Evolutionary conservation across 1,284 basidiomycete species (phyloP).

Genomic region (Coriolopsis trogii): DNA sequence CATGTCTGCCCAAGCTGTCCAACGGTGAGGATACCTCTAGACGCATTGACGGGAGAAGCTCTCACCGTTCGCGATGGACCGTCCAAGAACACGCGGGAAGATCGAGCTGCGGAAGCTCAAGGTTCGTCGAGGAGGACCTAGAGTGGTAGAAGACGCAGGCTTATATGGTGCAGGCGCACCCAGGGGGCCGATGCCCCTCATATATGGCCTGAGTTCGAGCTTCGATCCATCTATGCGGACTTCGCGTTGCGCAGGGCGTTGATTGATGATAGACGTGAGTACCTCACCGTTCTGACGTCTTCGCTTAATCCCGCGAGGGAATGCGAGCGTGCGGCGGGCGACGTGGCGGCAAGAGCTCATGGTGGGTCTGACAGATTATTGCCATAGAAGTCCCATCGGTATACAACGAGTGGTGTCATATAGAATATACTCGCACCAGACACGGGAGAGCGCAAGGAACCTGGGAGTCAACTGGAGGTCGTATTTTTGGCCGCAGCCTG

Average conservation of each 20-base stretch:
- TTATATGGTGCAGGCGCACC: conserved; percentile 13
- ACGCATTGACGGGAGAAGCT: too few species aligned
- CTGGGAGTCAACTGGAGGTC: too few species aligned
- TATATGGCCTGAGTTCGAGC: conserved; percentile 2
- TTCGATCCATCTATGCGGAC: conserved; percentile 1
- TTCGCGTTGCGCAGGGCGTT: conserved; percentile 14
- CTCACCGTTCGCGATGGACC: conserved; percentile 2
- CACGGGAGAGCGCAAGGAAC: too few species aligned
- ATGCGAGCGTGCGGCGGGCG: too few species aligned
- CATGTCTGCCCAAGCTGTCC: too few species aligned
- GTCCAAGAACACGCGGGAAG: conserved; percentile 3
- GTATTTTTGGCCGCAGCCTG: too few species aligned
- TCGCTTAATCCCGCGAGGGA: background rate
- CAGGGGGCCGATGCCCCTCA: conserved; percentile 4
- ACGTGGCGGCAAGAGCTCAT: too few species aligned
- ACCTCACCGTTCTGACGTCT: conserved; percentile 14
- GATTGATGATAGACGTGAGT: conserved; percentile 10
- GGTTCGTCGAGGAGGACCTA: background rate
- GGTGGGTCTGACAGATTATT: too few species aligned
- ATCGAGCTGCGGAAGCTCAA: conserved; percentile 1
- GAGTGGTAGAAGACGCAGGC: conserved; percentile 8
- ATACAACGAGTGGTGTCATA: too few species aligned
- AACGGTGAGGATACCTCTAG: too few species aligned
- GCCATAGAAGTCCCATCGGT: too few species aligned
- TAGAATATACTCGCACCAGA: too few species aligned